phyloP scores from a whole-genome alignment of 371 early-diverging fungal species.

The Apophysomyces ossiformis region DNA sequence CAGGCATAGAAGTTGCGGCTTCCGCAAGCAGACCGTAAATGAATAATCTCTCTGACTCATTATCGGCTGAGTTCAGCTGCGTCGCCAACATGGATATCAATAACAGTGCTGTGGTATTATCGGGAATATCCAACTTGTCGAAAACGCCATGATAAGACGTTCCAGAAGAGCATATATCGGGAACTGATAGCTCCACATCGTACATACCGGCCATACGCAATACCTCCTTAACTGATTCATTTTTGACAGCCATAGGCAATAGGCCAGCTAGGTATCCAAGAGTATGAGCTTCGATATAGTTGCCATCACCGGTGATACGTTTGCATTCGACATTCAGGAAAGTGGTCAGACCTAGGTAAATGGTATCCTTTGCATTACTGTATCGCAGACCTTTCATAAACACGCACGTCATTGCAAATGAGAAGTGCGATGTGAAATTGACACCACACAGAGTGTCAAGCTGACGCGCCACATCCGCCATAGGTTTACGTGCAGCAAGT shows the following conservation, averaged over 20 bases:
- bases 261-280: constrained; percentile 77
- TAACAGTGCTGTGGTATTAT: constrained; percentile 68
- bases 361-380: constrained; percentile 66
- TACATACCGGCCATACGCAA: constrained; percentile 58
- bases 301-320: constrained; percentile 32
- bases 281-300: constrained; percentile 58
- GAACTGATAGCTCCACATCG: constrained; percentile 46
- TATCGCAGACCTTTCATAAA: constrained; percentile 82
- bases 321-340: constrained; percentile 70
- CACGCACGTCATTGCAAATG: constrained; percentile 81
- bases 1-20: constrained; percentile 72
- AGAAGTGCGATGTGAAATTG: constrained; percentile 82
- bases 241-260: constrained; percentile 66
- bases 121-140: constrained; percentile 66
- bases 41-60: constrained; percentile 80
- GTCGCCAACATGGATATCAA: constrained; percentile 74
- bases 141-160: constrained; percentile 62
- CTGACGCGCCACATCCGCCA: constrained; percentile 66
- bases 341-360: constrained; percentile 64
- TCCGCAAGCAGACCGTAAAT: constrained; percentile 82
- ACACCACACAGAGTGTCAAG: constrained; percentile 76
- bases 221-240: constrained; percentile 62
- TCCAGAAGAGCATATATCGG: constrained; percentile 25
- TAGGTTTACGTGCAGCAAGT: constrained; percentile 68
- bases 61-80: constrained; percentile 79